phyloP scores from a whole-genome alignment of 2,329 filamentous ascomycete genomes.

The Hypoxylon sp. region DNA sequence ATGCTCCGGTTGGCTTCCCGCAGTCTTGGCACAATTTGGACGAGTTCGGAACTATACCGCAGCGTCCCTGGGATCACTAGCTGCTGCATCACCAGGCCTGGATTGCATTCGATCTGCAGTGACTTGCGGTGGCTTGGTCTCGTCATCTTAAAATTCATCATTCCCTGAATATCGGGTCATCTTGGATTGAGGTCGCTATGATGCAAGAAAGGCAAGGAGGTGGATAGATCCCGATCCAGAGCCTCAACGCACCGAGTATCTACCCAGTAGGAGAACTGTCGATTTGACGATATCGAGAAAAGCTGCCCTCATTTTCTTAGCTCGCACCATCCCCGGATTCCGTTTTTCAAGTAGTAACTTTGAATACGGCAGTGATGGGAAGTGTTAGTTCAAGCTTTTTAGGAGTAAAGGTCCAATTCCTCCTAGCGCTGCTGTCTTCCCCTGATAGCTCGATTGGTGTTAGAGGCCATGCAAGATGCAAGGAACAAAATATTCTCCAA shows the following conservation, averaged over 20 bases:
- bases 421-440: not conserved
- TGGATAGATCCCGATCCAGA: not conserved
- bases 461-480: not conserved
- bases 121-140: not conserved
- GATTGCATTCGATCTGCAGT: not conserved
- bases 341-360: not conserved
- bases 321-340: not conserved
- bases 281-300: not conserved
- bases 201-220: not conserved
- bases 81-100: not conserved
- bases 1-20: not conserved
- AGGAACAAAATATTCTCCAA: not conserved
- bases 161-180: not conserved
- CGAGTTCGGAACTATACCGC: not conserved
- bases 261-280: not conserved
- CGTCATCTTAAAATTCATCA: not conserved
- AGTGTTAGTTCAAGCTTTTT: not conserved
- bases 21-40: not conserved
- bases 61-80: not conserved
- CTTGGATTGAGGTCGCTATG: not conserved
- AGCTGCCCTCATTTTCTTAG: not conserved
- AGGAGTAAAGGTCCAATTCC: not conserved
- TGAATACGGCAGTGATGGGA: not conserved
- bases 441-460: not conserved
- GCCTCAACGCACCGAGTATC: not conserved